Base-by-base conservation (phyloP, 139 green algal genomes). In the Medakamo hakoo region DNA sequence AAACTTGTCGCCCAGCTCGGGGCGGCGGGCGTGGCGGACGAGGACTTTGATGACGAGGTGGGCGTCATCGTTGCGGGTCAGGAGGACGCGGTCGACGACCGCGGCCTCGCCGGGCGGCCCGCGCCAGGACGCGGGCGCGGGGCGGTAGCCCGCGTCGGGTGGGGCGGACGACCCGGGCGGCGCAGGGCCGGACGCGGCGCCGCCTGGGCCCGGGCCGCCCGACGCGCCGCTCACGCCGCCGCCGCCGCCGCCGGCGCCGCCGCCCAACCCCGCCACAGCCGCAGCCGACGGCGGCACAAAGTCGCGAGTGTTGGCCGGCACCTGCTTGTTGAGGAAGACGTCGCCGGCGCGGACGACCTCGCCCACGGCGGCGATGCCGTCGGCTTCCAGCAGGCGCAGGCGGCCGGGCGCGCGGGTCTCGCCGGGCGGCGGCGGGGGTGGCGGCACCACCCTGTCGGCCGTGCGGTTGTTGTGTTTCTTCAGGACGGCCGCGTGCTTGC, bases 1-100 rank as follows among this genome's bases (percentile, higher is more conserved):
- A 76, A 98, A 98, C 81, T 98, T 98, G 80, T 98, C 91, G 25
- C 91, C 91, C 58, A 96, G 72, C 82, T 98, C 91, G 3, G 93
- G 93, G 1, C 90, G 75, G 23, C 93, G 78, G 16, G 88, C 95
- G 79, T 97, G 88, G 1, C 93, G 83, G 49, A 98, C 81, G 29
- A 92, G 64, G n/a, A 81, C 83, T 80, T 98, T 98, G 71, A 96
- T 78, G 26, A 86, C 70, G 60, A 80, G 79, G 58, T 91, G 74
- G 63, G 72, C 75, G 58, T 97, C 90, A 30, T 98, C 92, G 62
- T 97, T 97, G 68, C 78, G 80, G 58, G 93, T 97, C 5, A 99
- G 73, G 75, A 95, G 73, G 14, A 70, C 65, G 58, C 64, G 65
- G 77, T 97, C 90, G 63, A 98, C 87, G 2, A 95, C 73, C 63